Base-by-base conservation (phyloP, 2,329 filamentous ascomycete species). In the Pseudogymnoascus pannorum region DNA sequence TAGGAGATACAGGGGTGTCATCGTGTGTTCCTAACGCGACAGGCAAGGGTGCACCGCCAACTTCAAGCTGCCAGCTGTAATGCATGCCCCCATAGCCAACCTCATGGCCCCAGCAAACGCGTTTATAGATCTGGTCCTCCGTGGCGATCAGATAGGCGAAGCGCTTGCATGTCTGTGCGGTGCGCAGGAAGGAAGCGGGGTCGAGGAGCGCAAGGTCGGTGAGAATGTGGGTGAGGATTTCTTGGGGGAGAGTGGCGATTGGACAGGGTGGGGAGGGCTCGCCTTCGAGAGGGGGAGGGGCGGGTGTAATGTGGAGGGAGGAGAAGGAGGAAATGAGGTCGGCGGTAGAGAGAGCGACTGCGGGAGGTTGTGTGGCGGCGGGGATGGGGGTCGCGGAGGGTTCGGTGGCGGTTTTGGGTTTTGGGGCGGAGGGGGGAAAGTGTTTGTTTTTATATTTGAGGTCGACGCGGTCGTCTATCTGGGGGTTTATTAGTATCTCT, bases 361-460 rank as follows among this genome's bases (percentile, higher is more conserved):
- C 71, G 63, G 58, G 76, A 71, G 33, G 72, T 59, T 59, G 64
- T 35, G 67, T 63, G 3, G 33, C 8, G 11, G 22, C 6, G 24
- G 62, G 42, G 31, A 66, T 24, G 16, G 65, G 24, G 42, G 65
- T 36, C 58, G 66, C 35, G 51, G 60, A 7, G 16, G 35, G 44
- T 38, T n/a, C 6, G 59, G 9, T 29, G n/a, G 18, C 16, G 18
- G 62, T 60, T 9, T 61, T 64, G 8, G 67, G 63, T 29, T 66
- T 65, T 3, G 71, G 65, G 70, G 83, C 86, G 64, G 80, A 75
- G 65, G 78, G 79, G 24, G 92, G 88, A 70, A 94, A 97, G 75
- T 97, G 87, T 76, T 97, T 97, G 70, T 91, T 88, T 69, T 90
- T 89, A 77, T 97, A 99, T 61, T 83, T 81, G 69, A 90, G 85